Base-by-base conservation (phyloP, 805 yeast genomes). In the Zygotorulaspora sp. region DNA sequence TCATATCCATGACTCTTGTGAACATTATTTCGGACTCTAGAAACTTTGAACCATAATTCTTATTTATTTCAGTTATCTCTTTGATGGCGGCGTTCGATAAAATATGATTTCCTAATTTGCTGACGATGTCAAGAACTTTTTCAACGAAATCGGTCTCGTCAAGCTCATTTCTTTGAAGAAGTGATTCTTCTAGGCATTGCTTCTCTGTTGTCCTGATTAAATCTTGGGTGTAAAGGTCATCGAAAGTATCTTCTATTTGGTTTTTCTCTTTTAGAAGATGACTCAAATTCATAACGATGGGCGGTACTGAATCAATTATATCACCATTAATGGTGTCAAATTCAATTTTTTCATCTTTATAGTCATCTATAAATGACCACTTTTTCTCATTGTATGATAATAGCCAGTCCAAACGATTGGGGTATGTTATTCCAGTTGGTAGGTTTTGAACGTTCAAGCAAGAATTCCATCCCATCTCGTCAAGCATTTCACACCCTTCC, bases 401-500 rank as follows among this genome's bases (percentile, higher is more conserved):
- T 34, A 67, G 63, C 5, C 49, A 53, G 7, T 55, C 53, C 16
- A 66, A 35, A 11, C 57, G 51, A 18, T 46, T 47, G 2, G 78
- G 78, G 13, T 70, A 36, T 12, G 68, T 55, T 13, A 72, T 60
- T 1, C 74, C 71, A 13, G 62, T 50, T 0, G 78, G 74, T 2
- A 55, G 48, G n/a, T 68, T 68, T 42, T 64, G 63, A 0, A 66
- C 59, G 33, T 69, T 68, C 19, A 69, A 51, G 18, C 73, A 71
- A 13, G 77, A 68, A 30, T 60, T 65, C 97, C 97, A 90, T 1
- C 79, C 79, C 37, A 73, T 66, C 49, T 87, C 95, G 53, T 86
- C 95, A 39, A 89, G 64, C 11, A 88, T 77, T 54, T 89, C 97
- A 15, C 79, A 71, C 0, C 97, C 97, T 52, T 85, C 87, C 11